Evolutionary conservation across 2,329 filamentous ascomycete species (phyloP), one percentile per base, ranked within the genome.

Genomic region (Colletotrichum musae): DNA sequence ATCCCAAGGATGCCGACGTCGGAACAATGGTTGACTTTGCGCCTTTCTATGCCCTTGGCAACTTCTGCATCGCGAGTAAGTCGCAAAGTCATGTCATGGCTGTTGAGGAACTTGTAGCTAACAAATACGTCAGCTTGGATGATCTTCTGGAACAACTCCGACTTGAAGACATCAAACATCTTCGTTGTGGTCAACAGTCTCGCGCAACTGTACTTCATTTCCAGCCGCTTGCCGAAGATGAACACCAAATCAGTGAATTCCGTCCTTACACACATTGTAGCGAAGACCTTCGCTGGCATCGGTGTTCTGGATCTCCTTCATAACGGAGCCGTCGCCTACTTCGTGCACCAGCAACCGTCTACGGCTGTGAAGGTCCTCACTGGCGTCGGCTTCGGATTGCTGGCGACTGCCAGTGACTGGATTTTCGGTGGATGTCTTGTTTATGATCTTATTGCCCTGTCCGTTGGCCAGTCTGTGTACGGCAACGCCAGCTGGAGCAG

Each of bases 281-380:
- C 86, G 12, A 89, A 89, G 75, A 88, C 87, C 0, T 90, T 89
- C 72, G 87, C 87, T 0, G 88, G 88, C 6, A 89, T 90, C 64
- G 88, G 87, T 6, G 83, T 89, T 2, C 79, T 90, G 5, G 88
- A 90, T 71, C 78, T 90, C 12, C 75, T 90, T 48, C 88, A 90
- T 78, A 90, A 90, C 72, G 85, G 85, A 2, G 83, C 83, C 0
- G 87, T 87, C 0, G 88, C 86, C 1, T 90, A 86, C 74, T 88
- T 84, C 75, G 80, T 84, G 41, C 82, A 84, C 58, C 77, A 84
- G 28, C 76, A 81, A 2, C 85, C 87, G 1, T 82, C 77, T 12
- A 78, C 77, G 3, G 68, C 80, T 1, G 80, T 89, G 57, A 87
- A 89, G 75, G 78, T 84, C 0, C 73, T 86, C 10, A 90, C 88